Evolutionary conservation across 257 asterid species (phyloP), one percentile per base, ranked within the genome.

Genomic region (Linderniella brevidens): DNA sequence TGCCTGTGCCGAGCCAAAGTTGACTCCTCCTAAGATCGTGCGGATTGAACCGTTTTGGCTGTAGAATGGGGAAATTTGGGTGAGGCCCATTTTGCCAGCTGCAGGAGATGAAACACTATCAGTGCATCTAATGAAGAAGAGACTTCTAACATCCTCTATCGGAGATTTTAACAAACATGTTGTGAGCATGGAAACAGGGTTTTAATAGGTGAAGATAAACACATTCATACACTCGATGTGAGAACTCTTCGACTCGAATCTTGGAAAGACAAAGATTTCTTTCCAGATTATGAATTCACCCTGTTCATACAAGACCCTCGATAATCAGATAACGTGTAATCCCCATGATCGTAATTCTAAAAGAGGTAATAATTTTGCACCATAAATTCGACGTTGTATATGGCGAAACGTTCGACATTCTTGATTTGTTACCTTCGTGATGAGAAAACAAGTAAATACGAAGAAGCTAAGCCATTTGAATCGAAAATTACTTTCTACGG

Each of bases 1-100:
- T 13, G 79, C 92, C 47, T 67, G 64, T 17, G 82, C 68, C 18
- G 85, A 69, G 5, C 90, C 92, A 20, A 67, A 75, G 68, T 78
- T 78, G 9, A 79, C 61, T 7, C 85, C 81, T 0, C 53, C 56
- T 29, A 64, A 15, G 17, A 75, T 68, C 5, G 19, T 69, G 2
- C 61, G 53, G n/a, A 65, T 61, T n/a, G 92, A 58, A n/a, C 81
- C 71, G 13, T 72, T 75, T 50, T 69, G 81, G 10, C 69, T 60
- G 77, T 75, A 79, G 73, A 79, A 79, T 10, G 92, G 85, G 32
- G 45, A 61, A 13, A 68, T 47, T 19, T 56, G 35, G n/a, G 77
- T 69, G 60, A 75, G 59, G 1, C 70, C 65, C 75, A 79, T 79
- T 68, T 65, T 72, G 67, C 43, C 46, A 17, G 81, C 90, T 78